phyloP scores from a whole-genome alignment of 1,284 basidiomycete genomes.

The Apiotrichum brassicae region DNA sequence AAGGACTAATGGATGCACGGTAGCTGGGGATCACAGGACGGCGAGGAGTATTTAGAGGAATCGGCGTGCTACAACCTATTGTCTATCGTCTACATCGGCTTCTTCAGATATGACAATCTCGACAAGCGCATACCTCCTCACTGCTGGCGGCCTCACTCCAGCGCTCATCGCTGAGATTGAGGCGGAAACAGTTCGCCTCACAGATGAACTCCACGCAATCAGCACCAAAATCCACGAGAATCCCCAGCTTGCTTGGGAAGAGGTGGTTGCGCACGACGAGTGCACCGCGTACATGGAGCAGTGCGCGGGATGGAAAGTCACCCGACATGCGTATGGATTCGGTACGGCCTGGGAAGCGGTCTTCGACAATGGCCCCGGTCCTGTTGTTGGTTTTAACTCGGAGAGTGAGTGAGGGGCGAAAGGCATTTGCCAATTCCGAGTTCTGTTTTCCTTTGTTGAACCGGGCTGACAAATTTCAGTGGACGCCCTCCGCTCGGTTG shows the following conservation, averaged over 20 bases:
- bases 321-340: constrained; percentile 54
- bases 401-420: constrained; percentile 6
- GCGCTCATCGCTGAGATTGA: constrained; percentile 2
- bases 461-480: constrained; percentile 28
- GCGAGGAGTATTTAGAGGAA: too few species aligned
- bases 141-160: constrained; percentile 2
- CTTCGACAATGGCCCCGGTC: constrained; percentile 21
- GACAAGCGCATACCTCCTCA: too few species aligned
- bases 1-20: too few species aligned
- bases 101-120: too few species aligned
- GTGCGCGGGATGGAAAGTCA: constrained; percentile 55
- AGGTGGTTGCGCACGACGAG: constrained; percentile 53
- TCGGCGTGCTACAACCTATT: too few species aligned
- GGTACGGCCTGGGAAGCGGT: constrained; percentile 35
- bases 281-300: constrained; percentile 56
- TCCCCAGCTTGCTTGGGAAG: constrained; percentile 27
- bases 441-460: too few species aligned
- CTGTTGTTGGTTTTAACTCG: constrained; percentile 26
- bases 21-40: too few species aligned
- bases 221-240: constrained; percentile 20
- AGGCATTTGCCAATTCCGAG: too few species aligned
- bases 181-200: background rate
- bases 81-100: too few species aligned
- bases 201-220: constrained; percentile 16
- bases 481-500: constrained; percentile 17